A percentile compares a stretch with the other conserved stretches of the same genome.
Conservation (phyloP, 140 eudicot genomes). For the Bidens hawaiensis region DNA sequence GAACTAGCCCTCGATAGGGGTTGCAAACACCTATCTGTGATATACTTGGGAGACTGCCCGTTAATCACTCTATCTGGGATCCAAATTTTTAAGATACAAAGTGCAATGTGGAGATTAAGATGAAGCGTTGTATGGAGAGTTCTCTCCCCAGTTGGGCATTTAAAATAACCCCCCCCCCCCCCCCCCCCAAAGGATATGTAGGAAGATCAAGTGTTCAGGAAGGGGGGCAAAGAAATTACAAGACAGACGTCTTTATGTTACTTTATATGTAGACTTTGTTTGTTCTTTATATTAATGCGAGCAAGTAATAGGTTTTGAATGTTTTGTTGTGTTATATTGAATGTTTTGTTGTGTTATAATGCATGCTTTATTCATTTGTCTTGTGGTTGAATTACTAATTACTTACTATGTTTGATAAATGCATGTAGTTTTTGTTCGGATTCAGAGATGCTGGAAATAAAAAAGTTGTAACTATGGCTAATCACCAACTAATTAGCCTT, state of each 20-base stretch:
- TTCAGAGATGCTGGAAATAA: too few relatives aligned
- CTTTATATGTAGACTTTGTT: neutral
- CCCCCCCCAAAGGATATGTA: too few relatives aligned
- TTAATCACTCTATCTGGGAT: conserved; percentile 23
- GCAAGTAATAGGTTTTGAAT: neutral
- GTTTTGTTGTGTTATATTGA: neutral
- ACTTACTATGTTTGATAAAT: too few relatives aligned
- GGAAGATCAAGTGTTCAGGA: neutral
- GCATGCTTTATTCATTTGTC: neutral
- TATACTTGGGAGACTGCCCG: conserved; percentile 38
- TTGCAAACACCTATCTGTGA: conserved; percentile 35
- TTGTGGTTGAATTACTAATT: neutral
- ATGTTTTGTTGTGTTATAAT: neutral
- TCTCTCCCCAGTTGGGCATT: conserved; percentile 44
- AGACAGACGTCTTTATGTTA: neutral
- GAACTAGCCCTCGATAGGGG: conserved; percentile 46
- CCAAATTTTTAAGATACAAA: conserved; percentile 29
- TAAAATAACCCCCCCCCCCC: too few relatives aligned
- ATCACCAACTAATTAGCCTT: too few relatives aligned
- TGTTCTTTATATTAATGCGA: neutral
- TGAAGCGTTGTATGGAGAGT: conserved; percentile 26
- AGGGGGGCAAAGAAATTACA: neutral
- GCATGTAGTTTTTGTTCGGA: too few relatives aligned
- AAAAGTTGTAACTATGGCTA: too few relatives aligned
- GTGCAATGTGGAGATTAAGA: conserved; percentile 43